A percentile compares a stretch with the other conserved stretches of the same genome.
These are phyloP conservation scores for Cutaneotrichosporon arboriforme DNA, from an alignment of 1,284 basidiomycete genomes.

Conservation along the genomic window DNA sequence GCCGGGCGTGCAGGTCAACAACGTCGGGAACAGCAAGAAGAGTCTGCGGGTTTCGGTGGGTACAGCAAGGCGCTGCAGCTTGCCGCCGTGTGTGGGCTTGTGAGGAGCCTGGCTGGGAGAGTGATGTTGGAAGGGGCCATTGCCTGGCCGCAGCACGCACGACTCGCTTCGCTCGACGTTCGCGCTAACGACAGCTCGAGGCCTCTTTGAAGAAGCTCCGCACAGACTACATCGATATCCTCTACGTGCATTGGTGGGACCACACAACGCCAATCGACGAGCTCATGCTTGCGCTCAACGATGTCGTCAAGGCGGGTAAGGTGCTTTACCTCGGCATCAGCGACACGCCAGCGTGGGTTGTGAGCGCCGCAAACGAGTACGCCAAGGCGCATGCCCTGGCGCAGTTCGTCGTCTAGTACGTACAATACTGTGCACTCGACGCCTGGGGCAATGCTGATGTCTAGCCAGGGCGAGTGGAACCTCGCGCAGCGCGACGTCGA, in stretches of 20 bases:
- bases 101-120: too few species aligned
- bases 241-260: conserved; percentile 50
- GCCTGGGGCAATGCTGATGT: background rate
- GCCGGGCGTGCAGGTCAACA: conserved; percentile 34
- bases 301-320: conserved; percentile 42
- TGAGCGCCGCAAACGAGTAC: conserved; percentile 55
- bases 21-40: conserved; percentile 41
- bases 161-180: too few species aligned
- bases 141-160: too few species aligned
- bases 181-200: background rate
- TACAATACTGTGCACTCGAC: too few species aligned
- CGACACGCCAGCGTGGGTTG: conserved; percentile 57
- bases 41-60: too few species aligned
- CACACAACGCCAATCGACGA: conserved; percentile 47
- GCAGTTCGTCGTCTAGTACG: conserved; percentile 54
- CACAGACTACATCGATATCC: conserved; percentile 50
- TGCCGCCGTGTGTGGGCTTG: too few species aligned
- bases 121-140: too few species aligned
- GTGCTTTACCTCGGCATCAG: conserved; percentile 49
- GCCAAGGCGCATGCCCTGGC: conserved; percentile 52
- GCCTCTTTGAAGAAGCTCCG: conserved; percentile 21
- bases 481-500: conserved; percentile 53
- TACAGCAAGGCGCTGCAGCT: too few species aligned
- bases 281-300: conserved; percentile 48
- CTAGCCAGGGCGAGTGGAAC: conserved; percentile 54